phyloP scores from a whole-genome alignment of 2,329 filamentous ascomycete genomes.

The Cladophialophora bantiana region DNA sequence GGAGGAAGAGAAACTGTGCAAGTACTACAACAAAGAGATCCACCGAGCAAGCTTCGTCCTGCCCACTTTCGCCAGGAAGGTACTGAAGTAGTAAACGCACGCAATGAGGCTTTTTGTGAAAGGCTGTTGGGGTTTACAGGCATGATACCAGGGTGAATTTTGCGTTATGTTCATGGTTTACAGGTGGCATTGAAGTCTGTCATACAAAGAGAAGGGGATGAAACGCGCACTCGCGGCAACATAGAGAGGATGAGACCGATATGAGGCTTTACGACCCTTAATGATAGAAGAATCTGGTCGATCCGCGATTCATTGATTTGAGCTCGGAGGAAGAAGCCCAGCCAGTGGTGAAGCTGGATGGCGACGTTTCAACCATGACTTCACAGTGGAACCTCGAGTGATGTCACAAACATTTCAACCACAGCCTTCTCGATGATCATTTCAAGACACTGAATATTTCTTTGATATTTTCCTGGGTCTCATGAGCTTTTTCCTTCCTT shows the following conservation, averaged over 20 bases:
- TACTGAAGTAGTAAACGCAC: constrained; percentile 51
- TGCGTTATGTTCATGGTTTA: constrained; percentile 3
- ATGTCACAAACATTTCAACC: constrained; percentile 12
- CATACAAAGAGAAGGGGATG: not conserved
- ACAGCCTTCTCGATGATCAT: not conserved
- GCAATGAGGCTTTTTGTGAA: not conserved
- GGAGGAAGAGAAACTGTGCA: constrained; percentile 91
- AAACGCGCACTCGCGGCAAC: not conserved
- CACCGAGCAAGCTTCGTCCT: constrained; percentile 94
- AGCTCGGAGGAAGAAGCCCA: not conserved
- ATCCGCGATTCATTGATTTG: not conserved
- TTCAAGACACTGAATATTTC: not conserved
- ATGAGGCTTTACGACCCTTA: constrained; percentile 12
- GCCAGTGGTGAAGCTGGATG: not conserved
- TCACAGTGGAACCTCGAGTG: constrained; percentile 19
- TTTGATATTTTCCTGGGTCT: not conserved
- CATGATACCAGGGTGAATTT: constrained; percentile 34
- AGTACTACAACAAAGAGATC: constrained; percentile 97
- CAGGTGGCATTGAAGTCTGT: not conserved
- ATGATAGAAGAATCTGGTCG: constrained; percentile 6
- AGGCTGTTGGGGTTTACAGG: constrained; percentile 3
- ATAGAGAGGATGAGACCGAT: constrained; percentile 4
- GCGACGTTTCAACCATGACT: constrained; percentile 13
- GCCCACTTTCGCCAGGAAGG: constrained; percentile 89
- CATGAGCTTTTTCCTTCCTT: not conserved